These are phyloP conservation scores for Petrea volubilis DNA, from an alignment of 257 asterid genomes.

Conservation along the genomic window DNA sequence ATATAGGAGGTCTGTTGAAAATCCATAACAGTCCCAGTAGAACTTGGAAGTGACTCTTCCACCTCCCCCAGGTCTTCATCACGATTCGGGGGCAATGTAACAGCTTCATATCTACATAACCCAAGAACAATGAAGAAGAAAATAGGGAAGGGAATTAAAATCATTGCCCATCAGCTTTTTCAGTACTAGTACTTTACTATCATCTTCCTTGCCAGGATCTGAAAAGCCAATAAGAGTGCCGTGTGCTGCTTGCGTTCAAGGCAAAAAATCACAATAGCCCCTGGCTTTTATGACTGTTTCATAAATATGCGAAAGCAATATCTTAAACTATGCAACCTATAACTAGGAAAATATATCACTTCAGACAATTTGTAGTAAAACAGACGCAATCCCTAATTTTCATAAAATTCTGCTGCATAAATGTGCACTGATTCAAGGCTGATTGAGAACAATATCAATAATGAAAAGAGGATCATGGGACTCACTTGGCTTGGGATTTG, in stretches of 20 bases:
- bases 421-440: background rate
- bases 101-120: constrained; percentile 53
- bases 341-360: background rate
- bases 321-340: background rate
- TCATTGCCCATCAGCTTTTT: background rate
- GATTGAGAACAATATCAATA: background rate
- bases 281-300: background rate
- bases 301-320: background rate
- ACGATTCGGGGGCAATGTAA: constrained; percentile 59
- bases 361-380: background rate
- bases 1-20: constrained; percentile 67
- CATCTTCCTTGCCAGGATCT: constrained; percentile 5
- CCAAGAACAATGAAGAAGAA: background rate
- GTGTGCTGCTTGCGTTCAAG: background rate
- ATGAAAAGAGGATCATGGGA: constrained; percentile 10
- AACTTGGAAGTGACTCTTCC: constrained; percentile 48
- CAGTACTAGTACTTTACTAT: background rate
- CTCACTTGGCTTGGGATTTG: constrained; percentile 82
- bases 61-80: constrained; percentile 61
- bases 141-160: constrained; percentile 6
- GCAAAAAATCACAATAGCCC: constrained; percentile 2
- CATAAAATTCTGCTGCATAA: background rate
- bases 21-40: constrained; percentile 46
- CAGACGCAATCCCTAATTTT: background rate
- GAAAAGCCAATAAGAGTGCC: background rate